phyloP scores from a whole-genome alignment of 2,329 filamentous ascomycete genomes.

The Chaetomiaceae sp. region DNA sequence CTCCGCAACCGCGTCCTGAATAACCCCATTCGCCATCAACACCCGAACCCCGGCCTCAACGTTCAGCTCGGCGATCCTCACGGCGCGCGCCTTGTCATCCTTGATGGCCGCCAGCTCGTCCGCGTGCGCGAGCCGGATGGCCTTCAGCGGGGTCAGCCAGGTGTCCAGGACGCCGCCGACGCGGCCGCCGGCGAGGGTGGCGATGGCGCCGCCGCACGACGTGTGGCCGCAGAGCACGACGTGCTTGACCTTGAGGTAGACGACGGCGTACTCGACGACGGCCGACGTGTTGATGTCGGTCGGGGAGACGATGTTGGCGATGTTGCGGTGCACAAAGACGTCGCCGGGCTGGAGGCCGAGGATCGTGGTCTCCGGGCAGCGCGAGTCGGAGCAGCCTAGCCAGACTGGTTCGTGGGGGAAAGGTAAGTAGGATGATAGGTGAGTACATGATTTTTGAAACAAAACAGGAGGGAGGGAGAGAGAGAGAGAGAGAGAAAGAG shows the following conservation, averaged over 20 bases:
- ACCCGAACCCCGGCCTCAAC: constrained; percentile 64
- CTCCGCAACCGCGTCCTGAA: constrained; percentile 67
- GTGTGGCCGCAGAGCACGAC: constrained; percentile 68
- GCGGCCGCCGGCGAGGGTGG: constrained; percentile 46
- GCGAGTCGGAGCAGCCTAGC: constrained; percentile 84
- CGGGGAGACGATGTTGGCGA: constrained; percentile 74
- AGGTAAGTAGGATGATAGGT: background rate
- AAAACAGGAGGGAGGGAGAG: background rate
- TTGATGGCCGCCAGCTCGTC: constrained; percentile 52
- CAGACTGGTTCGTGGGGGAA: constrained; percentile 49
- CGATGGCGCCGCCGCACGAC: constrained; percentile 62
- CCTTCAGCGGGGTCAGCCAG: constrained; percentile 50
- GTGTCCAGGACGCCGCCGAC: constrained; percentile 53
- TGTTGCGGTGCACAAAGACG: constrained; percentile 86
- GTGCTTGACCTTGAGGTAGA: constrained; percentile 65
- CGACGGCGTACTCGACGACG: constrained; percentile 77
- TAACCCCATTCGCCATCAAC: constrained; percentile 62
- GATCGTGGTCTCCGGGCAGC: constrained; percentile 78
- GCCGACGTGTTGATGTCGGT: constrained; percentile 70
- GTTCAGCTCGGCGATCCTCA: constrained; percentile 71
- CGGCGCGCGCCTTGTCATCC: constrained; percentile 50
- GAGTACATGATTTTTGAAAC: background rate
- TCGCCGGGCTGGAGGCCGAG: constrained; percentile 75
- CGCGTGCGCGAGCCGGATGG: constrained; percentile 42
- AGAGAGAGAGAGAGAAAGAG: background rate